A percentile compares a stretch with the other conserved stretches of the same genome.
These are phyloP conservation scores for Leccinum arenicola DNA, from an alignment of 768 basidiomycete species.

Conservation along the genomic window DNA sequence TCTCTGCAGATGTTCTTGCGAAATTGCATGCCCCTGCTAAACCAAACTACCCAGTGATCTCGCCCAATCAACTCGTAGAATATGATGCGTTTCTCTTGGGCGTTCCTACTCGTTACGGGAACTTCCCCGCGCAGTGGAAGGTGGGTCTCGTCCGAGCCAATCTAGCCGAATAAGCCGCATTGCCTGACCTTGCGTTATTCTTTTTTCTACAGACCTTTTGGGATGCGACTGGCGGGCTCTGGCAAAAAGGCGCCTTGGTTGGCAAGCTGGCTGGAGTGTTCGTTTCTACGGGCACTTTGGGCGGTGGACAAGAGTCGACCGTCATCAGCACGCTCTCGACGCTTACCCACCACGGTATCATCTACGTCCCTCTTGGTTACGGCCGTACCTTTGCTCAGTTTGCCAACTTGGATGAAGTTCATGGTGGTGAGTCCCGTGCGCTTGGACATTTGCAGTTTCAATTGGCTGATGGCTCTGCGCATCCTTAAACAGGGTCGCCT, in stretches of 20 bases:
- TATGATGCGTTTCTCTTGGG: constrained; percentile 44
- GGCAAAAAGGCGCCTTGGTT: constrained; percentile 53
- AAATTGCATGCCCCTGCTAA: constrained; percentile 72
- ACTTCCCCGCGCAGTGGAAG: constrained; percentile 57
- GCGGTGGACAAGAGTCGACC: constrained; percentile 76
- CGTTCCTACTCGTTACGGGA: constrained; percentile 44
- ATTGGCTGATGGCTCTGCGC: background rate
- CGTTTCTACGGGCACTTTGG: constrained; percentile 64
- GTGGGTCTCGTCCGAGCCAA: constrained; percentile 29
- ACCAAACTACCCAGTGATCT: constrained; percentile 46
- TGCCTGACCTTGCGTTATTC: constrained; percentile 1
- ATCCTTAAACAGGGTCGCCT: constrained; percentile 52
- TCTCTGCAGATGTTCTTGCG: constrained; percentile 60
- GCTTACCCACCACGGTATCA: constrained; percentile 69
- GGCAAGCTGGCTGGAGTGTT: constrained; percentile 81
- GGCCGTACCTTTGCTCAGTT: constrained; percentile 42
- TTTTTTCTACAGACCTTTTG: constrained; percentile 55
- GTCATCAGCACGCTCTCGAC: constrained; percentile 51
- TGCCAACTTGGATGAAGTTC: constrained; percentile 46
- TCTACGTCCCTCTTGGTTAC: constrained; percentile 73
- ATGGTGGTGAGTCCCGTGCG: constrained; percentile 47
- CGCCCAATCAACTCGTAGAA: constrained; percentile 12
- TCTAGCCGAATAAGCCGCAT: background rate
- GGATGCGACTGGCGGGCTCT: constrained; percentile 70
- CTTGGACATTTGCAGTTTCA: no score